Evolutionary conservation across 1,284 basidiomycete species (phyloP), one percentile per base, ranked within the genome.

Genomic region (Waitea zeae): DNA sequence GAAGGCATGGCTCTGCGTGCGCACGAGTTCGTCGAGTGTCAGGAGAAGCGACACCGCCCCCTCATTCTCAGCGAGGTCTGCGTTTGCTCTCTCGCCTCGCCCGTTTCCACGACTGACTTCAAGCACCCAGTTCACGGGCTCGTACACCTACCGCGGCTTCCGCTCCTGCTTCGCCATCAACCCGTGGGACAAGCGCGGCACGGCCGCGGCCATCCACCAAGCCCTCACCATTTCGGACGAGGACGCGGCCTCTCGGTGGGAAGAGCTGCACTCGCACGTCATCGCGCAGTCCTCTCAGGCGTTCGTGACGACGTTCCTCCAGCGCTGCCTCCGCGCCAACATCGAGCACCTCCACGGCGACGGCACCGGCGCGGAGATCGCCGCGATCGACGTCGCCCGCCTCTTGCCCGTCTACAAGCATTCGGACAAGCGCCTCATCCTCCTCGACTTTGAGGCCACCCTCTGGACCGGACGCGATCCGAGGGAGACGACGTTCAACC

Each of bases 231-330:
- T 88, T 83, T 53, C 52, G 33, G 70, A 76, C 30, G 70, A 75
- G 2, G 82, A 90, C 49, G 72, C 74, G 4, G 51, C 54, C 6
- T 67, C 68, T 19, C 70, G 84, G 5, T 90, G 87, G 86, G 72
- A 78, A 56, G 86, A 90, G 42, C 58, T 90, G 1, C 81, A 89
- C 50, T 72, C 70, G 39, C 83, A 88, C 43, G 87, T 90, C 34
- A 71, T 74, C n/a, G 80, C 81, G 0, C 87, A 90, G 49, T 86
- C 80, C 1, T 81, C 84, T 0, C 86, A 89, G 48, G 66, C 80
- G 2, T 89, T 89, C 54, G 77, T 82, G 35, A 80, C 67, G 0
- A 70, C 74, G 3, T 84, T 89, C 67, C 68, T 89, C 37, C 71
- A 66, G 3, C 67, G 81, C 18, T 74, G 70, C 44, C 47, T 82